Base-by-base conservation (phyloP, 2,329 filamentous ascomycete genomes). In the Fragosphaeria purpurea region DNA sequence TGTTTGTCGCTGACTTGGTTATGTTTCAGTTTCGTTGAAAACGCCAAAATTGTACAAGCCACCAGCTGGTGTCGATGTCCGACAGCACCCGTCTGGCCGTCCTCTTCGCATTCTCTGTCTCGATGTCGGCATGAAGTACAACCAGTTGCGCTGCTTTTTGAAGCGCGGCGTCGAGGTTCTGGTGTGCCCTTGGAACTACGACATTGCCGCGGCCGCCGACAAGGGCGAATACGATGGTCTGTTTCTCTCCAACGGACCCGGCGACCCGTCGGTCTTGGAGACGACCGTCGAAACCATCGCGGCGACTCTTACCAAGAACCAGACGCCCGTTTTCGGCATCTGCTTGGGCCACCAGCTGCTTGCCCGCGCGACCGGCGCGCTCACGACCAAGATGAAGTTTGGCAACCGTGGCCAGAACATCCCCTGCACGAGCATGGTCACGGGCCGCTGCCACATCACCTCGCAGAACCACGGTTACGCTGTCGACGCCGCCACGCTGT, bases 371-470 rank as follows among this genome's bases (percentile, higher is more conserved):
- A 82, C 89, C 35, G 91, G 91, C 50, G 91, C 90, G 44, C 76
- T 76, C 44, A 97, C 93, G 0, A 70, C 78, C 62, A 98, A 98
- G 77, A 95, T 98, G 88, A 97, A 97, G 77, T 98, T 96, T 63
- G 93, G 93, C 72, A 98, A 98, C 73, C 88, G 93, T 62, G 93
- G 91, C 42, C 88, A 95, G 75, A 98, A 98, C 72, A 97, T 98
- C 62, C 93, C 93, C 43, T 96, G 90, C 75, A 97, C 91, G 9
- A 96, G 86, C 71, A 79, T 95, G 78, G 75, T 97, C 58, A 95
- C 91, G 43, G 93, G 93, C 60, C 89, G 89, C 71, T 98, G 93
- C 68, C 91, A 98, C 71, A 98, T 98, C 65, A 98, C 93, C 41
- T 97, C 93, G 8, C 93, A 98, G 70, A 98, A 98, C 69, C 93